phyloP scores from a whole-genome alignment of 495 filamentous ascomycete genomes.

The Penicillium coffeae region DNA sequence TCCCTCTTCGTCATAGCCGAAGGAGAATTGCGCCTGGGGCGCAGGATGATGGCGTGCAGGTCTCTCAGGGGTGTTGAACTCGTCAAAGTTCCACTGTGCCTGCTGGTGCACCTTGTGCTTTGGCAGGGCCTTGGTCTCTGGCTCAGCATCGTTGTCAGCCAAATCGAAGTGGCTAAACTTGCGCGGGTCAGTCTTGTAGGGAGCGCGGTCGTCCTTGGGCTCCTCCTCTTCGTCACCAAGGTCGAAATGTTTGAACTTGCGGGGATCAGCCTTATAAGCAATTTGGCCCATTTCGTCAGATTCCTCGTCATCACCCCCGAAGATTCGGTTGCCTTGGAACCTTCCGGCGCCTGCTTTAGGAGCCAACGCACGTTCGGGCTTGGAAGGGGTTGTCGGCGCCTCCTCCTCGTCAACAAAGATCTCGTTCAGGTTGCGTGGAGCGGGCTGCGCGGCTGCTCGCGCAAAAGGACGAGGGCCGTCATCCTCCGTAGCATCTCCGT shows the following conservation, averaged over 20 bases:
- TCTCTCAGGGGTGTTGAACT: slow-evolving; percentile 79
- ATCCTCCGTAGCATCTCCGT: slow-evolving; percentile 16
- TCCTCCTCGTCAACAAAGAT: slow-evolving; percentile 56
- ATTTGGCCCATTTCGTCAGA: slow-evolving; percentile 30
- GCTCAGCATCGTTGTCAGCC: slow-evolving; percentile 45
- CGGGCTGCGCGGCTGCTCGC: slow-evolving; percentile 54
- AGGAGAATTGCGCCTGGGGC: slow-evolving; percentile 61
- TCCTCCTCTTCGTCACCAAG: slow-evolving; percentile 50
- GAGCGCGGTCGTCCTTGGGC: slow-evolving; percentile 30
- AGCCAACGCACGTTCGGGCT: slow-evolving; percentile 33
- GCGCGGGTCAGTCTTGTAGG: slow-evolving; percentile 59
- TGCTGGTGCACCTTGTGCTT: slow-evolving; percentile 57
- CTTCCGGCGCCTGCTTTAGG: slow-evolving; percentile 56
- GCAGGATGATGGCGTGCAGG: slow-evolving; percentile 46
- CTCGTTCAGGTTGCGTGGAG: slow-evolving; percentile 58
- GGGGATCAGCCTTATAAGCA: slow-evolving; percentile 57
- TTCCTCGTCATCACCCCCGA: slow-evolving; percentile 51
- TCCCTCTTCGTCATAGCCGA: slow-evolving; percentile 64
- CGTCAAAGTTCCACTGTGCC: slow-evolving; percentile 79
- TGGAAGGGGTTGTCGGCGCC: slow-evolving; percentile 46
- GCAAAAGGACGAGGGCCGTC: slow-evolving; percentile 30
- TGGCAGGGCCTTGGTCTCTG: slow-evolving; percentile 35
- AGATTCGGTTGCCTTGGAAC: slow-evolving; percentile 61
- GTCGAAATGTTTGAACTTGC: slow-evolving; percentile 86
- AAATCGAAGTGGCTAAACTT: slow-evolving; percentile 90